Conservation (phyloP, 2,329 filamentous ascomycete species). For the Colletotrichum theobromicola region DNA sequence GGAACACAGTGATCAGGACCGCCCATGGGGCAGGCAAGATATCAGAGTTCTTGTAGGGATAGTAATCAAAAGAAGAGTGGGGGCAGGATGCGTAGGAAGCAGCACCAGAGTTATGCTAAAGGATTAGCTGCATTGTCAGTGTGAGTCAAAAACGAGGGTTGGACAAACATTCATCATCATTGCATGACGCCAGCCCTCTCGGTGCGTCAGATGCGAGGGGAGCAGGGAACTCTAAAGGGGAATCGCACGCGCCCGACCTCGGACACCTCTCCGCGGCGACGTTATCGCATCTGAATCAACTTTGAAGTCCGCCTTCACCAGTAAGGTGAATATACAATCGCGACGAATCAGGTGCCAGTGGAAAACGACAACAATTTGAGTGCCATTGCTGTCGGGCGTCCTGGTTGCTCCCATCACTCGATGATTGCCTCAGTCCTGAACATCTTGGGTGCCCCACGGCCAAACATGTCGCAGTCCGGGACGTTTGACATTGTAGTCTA, state of each 20-base stretch:
- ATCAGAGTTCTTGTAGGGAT: background rate
- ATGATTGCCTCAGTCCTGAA: background rate
- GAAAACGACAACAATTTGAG: background rate
- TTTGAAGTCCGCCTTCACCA: background rate
- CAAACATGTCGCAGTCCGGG: background rate
- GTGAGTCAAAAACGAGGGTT: background rate
- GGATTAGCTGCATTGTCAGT: background rate
- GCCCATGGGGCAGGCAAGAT: fast-evolving
- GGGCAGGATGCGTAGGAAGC: fast-evolving
- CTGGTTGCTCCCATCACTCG: background rate
- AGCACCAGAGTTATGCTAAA: fast-evolving
- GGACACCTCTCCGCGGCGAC: background rate
- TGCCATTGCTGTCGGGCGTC: background rate
- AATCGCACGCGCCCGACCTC: background rate
- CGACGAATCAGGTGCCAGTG: background rate
- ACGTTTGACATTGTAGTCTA: background rate
- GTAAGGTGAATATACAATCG: background rate
- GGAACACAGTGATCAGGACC: background rate
- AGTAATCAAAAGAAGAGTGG: fast-evolving
- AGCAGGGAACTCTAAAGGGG: background rate
- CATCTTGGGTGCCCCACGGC: background rate
- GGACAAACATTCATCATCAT: background rate
- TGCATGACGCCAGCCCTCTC: background rate
- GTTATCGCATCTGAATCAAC: background rate
- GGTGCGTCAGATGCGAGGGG: background rate